Conservation (phyloP, 345 rosid species). For the Populus davidiana region DNA sequence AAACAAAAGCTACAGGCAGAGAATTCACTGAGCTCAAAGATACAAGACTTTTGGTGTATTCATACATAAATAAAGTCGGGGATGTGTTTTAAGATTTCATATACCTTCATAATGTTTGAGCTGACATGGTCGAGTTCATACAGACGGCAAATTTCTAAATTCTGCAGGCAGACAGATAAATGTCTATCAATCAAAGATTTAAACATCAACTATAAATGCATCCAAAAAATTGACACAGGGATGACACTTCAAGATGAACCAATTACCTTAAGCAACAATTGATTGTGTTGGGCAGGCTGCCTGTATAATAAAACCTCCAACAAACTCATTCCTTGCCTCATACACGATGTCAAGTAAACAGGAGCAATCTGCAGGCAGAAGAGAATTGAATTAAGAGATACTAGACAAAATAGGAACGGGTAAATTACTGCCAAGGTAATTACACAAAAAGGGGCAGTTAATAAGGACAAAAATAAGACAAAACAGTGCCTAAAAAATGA, state of each 20-base stretch:
- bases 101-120: constrained; percentile 83
- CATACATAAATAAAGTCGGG: neutral
- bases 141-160: constrained; percentile 80
- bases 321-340: constrained; percentile 81
- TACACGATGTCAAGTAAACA: constrained; percentile 77
- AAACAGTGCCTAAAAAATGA: neutral
- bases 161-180: constrained; percentile 41
- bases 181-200: neutral
- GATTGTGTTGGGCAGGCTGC: constrained; percentile 69
- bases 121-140: constrained; percentile 67
- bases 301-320: constrained; percentile 66
- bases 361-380: constrained; percentile 72
- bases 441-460: neutral
- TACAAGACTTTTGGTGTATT: neutral
- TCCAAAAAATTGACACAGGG: constrained; percentile 1
- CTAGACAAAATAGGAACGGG: neutral
- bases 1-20: neutral
- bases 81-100: constrained; percentile 4
- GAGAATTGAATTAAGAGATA: neutral
- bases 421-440: neutral
- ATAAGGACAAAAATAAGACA: neutral
- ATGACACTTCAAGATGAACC: constrained; percentile 2
- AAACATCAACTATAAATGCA: too few species aligned
- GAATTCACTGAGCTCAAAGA: neutral
- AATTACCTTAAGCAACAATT: constrained; percentile 70